A percentile compares a stretch with the other conserved stretches of the same genome.
These are phyloP conservation scores for Adansonia grandidieri DNA, from an alignment of 441 rosid species.

Conservation along the genomic window DNA sequence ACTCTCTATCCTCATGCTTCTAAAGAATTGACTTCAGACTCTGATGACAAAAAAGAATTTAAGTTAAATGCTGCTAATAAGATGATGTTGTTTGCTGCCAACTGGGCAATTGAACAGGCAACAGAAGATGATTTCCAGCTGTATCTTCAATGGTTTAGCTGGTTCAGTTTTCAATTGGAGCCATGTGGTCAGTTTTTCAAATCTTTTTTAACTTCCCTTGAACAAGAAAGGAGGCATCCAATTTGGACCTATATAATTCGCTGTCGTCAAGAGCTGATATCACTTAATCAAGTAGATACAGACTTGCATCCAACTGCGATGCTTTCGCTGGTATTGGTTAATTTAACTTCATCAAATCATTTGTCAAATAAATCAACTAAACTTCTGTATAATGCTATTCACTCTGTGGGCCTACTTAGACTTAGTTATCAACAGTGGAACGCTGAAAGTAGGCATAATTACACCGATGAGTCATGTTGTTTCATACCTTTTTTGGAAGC, in stretches of 20 bases:
- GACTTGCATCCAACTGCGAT: slow-evolving; percentile 56
- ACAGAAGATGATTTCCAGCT: slow-evolving; percentile 65
- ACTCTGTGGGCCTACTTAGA: slow-evolving; percentile 64
- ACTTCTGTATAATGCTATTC: slow-evolving; percentile 61
- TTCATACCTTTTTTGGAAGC: slow-evolving; percentile 61
- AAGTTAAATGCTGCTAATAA: slow-evolving; percentile 45
- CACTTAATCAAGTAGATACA: slow-evolving; percentile 43
- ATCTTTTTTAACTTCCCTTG: slow-evolving; percentile 49
- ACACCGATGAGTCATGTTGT: slow-evolving; percentile 39
- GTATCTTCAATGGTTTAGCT: slow-evolving; percentile 70
- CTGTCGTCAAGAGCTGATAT: slow-evolving; percentile 52
- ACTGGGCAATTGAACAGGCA: slow-evolving; percentile 91
- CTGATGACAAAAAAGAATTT: slow-evolving; percentile 28
- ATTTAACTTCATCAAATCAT: slow-evolving; percentile 47
- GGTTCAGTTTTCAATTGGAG: slow-evolving; percentile 65
- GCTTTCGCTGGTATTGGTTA: slow-evolving; percentile 67
- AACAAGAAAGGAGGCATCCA: slow-evolving; percentile 68
- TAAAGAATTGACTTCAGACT: slow-evolving; percentile 33
- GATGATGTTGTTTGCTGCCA: slow-evolving; percentile 70
- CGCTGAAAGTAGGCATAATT: slow-evolving; percentile 54
- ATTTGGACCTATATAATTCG: slow-evolving; percentile 66
- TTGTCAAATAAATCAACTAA: slow-evolving; percentile 35
- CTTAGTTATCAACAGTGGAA: slow-evolving; percentile 76
- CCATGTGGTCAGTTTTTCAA: slow-evolving; percentile 47
- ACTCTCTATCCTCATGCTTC: slow-evolving; percentile 55